Percentiles rank a stretch among this genome's conserved stretches.
These are phyloP conservation scores for Epicoccum nigrum DNA, from an alignment of 2,329 filamentous ascomycete genomes.

Conservation along the genomic window DNA sequence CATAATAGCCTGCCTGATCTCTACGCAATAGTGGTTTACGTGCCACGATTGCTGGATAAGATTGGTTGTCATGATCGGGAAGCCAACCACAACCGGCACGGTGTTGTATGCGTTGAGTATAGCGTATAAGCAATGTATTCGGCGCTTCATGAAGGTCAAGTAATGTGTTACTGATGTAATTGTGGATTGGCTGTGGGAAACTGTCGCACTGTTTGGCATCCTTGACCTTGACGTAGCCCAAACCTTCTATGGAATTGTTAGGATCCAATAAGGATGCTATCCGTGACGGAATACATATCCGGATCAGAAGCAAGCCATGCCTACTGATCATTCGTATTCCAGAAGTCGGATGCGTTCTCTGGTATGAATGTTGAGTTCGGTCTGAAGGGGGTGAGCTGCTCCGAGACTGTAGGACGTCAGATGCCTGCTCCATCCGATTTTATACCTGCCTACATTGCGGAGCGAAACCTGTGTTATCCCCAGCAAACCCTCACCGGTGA, in stretches of 20 bases:
- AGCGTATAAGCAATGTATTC: slow-evolving; percentile 44
- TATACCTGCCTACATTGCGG: slow-evolving; percentile 29
- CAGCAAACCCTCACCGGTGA: slow-evolving; percentile 32
- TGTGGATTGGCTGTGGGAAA: slow-evolving; percentile 41
- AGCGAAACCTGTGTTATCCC: slow-evolving; percentile 43
- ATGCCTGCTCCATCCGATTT: background rate
- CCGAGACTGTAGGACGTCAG: slow-evolving; percentile 29
- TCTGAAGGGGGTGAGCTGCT: slow-evolving; percentile 38
- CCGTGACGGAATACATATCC: slow-evolving; percentile 19
- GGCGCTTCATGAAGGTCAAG: slow-evolving; percentile 42
- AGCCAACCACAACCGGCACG: slow-evolving; percentile 24
- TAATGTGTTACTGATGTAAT: slow-evolving; percentile 38
- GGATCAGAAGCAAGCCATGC: slow-evolving; percentile 44
- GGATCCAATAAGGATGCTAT: background rate
- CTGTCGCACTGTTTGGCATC: slow-evolving; percentile 30
- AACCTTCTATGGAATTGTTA: slow-evolving; percentile 29
- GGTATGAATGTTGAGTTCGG: slow-evolving; percentile 36
- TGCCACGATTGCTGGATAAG: slow-evolving; percentile 43
- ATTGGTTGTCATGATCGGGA: slow-evolving; percentile 11
- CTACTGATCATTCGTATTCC: slow-evolving; percentile 35
- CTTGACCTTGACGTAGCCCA: slow-evolving; percentile 41
- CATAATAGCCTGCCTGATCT: slow-evolving; percentile 43
- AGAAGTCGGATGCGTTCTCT: slow-evolving; percentile 38
- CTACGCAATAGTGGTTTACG: slow-evolving; percentile 45
- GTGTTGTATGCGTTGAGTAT: slow-evolving; percentile 43